Percentiles rank a stretch among this genome's conserved stretches.
These are phyloP conservation scores for Drosera capensis DNA, from an alignment of 148 eudicot genomes.

Conservation along the genomic window DNA sequence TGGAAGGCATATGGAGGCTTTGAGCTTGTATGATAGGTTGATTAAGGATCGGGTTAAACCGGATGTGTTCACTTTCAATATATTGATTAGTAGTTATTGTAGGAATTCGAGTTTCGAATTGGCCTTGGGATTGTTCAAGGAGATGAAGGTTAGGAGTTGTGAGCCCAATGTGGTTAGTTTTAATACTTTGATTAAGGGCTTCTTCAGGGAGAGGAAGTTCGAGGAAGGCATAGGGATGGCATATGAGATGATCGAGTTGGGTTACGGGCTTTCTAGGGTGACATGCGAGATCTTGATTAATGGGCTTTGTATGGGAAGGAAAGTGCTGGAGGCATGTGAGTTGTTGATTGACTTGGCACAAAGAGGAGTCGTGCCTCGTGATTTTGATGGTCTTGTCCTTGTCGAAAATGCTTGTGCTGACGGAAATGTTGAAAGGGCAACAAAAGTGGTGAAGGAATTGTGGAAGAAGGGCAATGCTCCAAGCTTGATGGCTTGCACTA, in stretches of 20 bases:
- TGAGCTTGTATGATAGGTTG: conserved; percentile 46
- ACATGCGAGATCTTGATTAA: conserved; percentile 77
- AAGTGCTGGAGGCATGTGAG: conserved; percentile 37
- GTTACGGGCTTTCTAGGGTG: conserved; percentile 40
- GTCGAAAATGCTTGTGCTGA: conserved; percentile 42
- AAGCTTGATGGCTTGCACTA: conserved; percentile 55
- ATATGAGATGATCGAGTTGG: conserved; percentile 69
- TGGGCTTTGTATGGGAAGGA: conserved; percentile 52
- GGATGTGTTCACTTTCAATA: conserved; percentile 72
- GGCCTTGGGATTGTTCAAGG: conserved; percentile 66
- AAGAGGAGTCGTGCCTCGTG: conserved; percentile 45
- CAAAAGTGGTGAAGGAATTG: conserved; percentile 44
- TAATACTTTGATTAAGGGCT: conserved; percentile 75
- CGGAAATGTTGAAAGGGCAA: conserved; percentile 38
- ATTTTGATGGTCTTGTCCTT: conserved; percentile 43
- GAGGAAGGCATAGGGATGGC: conserved; percentile 74
- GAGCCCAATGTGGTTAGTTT: conserved; percentile 80
- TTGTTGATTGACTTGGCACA: conserved; percentile 54
- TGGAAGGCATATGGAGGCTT: conserved; percentile 29
- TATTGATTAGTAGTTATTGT: conserved; percentile 70
- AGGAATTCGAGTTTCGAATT: conserved; percentile 26
- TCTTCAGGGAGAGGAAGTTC: conserved; percentile 45
- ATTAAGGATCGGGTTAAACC: conserved; percentile 63
- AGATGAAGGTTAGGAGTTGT: conserved; percentile 61
- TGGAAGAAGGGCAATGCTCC: conserved; percentile 62